Evolutionary conservation across 2,329 filamentous ascomycete genomes (phyloP).

Genomic region (Exserohilum turcica): DNA sequence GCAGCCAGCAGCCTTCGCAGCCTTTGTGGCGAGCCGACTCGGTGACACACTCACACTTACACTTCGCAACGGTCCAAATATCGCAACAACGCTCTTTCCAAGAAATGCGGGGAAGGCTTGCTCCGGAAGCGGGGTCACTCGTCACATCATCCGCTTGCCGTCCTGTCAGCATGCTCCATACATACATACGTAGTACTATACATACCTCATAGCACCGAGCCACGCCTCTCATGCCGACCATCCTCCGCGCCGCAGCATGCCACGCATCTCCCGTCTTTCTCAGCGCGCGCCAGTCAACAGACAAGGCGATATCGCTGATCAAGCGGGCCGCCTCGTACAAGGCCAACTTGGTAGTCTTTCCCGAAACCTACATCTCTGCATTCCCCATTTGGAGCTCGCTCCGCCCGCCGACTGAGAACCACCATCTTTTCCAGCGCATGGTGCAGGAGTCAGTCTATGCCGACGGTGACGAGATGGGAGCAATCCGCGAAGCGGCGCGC

Average conservation of each 20-base stretch:
- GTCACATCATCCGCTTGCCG: background rate
- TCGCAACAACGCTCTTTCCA: background rate
- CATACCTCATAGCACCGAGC: background rate
- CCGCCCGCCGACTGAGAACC: slow-evolving; percentile 56
- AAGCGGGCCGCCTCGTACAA: slow-evolving; percentile 50
- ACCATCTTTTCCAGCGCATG: slow-evolving; percentile 57
- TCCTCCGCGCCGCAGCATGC: slow-evolving; percentile 34
- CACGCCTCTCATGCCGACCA: slow-evolving; percentile 16
- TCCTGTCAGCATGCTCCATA: background rate
- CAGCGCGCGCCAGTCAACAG: slow-evolving; percentile 52
- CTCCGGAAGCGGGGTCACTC: background rate
- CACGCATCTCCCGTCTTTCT: slow-evolving; percentile 54
- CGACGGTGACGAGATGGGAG: slow-evolving; percentile 35
- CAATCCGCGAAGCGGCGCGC: slow-evolving; percentile 41
- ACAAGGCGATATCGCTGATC: slow-evolving; percentile 56
- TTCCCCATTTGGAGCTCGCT: slow-evolving; percentile 60
- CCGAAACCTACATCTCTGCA: slow-evolving; percentile 59
- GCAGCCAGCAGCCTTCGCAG: too few relatives aligned
- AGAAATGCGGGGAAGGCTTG: slow-evolving; percentile 2
- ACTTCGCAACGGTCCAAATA: too few relatives aligned
- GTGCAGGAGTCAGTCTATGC: slow-evolving; percentile 18
- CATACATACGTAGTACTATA: too few relatives aligned
- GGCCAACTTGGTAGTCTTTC: slow-evolving; percentile 60
- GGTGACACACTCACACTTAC: too few relatives aligned
- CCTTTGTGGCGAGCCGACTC: too few relatives aligned